A percentile compares a stretch with the other conserved stretches of the same genome.
These are phyloP conservation scores for Paulownia fortunei DNA, from an alignment of 257 asterid species.

Conservation along the genomic window DNA sequence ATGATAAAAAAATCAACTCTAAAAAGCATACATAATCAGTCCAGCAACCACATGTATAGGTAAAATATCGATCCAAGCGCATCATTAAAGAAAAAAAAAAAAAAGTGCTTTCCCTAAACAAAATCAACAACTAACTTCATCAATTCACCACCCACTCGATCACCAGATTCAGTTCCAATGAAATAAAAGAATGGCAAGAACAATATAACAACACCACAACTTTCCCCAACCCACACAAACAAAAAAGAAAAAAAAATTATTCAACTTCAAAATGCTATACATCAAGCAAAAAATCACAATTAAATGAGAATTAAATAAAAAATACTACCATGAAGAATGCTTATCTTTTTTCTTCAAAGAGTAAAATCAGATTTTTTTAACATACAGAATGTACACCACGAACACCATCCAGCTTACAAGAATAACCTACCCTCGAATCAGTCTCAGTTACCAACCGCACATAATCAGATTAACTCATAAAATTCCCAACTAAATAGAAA, in stretches of 20 bases:
- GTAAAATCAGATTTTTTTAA: background rate
- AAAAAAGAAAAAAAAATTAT: background rate
- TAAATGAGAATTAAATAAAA: background rate
- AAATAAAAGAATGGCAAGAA: background rate
- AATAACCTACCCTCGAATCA: constrained; percentile 2
- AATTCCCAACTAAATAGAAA: background rate
- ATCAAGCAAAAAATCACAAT: background rate
- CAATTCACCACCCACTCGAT: constrained; percentile 18
- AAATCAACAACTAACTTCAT: background rate
- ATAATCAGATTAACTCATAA: background rate
- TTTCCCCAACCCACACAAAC: background rate
- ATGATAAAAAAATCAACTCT: background rate
- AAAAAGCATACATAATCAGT: background rate
- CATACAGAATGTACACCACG: background rate
- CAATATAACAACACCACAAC: background rate
- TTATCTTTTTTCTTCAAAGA: background rate
- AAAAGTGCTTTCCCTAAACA: background rate
- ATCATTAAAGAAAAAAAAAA: background rate
- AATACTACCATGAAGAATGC: background rate
- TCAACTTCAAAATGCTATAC: background rate
- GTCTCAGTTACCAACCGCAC: background rate
- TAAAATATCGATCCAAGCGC: background rate
- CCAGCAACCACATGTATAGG: background rate
- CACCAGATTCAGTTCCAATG: background rate
- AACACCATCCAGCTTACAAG: background rate